These are phyloP conservation scores for Zygosaccharomyces sapae DNA, from an alignment of 1,139 yeast genomes.

Conservation along the genomic window DNA sequence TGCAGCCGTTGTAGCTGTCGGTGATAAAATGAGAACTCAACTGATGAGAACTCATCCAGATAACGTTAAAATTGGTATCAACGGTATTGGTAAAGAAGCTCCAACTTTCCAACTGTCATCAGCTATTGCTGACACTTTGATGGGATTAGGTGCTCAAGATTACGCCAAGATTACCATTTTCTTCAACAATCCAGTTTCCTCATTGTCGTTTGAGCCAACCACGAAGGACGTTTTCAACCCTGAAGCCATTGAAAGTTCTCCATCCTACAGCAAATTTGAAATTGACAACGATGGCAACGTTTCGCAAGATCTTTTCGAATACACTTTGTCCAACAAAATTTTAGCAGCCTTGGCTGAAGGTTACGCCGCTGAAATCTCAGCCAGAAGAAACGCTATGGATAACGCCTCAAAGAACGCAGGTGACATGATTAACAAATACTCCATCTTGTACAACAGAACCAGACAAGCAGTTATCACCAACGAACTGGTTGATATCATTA, in stretches of 20 bases:
- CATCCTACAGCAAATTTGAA: conserved; percentile 80
- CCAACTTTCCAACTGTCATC: conserved; percentile 92
- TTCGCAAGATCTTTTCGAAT: conserved; percentile 67
- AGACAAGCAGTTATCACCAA: conserved; percentile 99
- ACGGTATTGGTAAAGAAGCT: conserved; percentile 93
- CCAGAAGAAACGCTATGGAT: conserved; percentile 99
- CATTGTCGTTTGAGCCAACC: conserved; percentile 87
- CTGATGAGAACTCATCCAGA: conserved; percentile 75
- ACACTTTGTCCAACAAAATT: conserved; percentile 84
- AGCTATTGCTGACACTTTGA: conserved; percentile 79
- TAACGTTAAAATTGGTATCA: conserved; percentile 67
- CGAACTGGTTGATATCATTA: conserved; percentile 98
- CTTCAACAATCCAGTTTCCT: conserved; percentile 83
- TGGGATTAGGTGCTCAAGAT: conserved; percentile 45
- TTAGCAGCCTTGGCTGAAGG: conserved; percentile 95
- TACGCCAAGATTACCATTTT: conserved; percentile 77
- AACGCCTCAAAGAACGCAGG: conserved; percentile 99
- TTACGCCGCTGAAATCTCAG: conserved; percentile 95
- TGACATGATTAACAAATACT: conserved; percentile 94
- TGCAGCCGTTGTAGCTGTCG: conserved; percentile 81
- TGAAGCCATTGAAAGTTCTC: conserved; percentile 75
- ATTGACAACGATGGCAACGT: conserved; percentile 71
- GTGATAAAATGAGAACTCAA: conserved; percentile 92
- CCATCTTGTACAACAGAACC: conserved; percentile 98
- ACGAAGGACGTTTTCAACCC: conserved; percentile 63